Evolutionary conservation across 352 stramenopile species (phyloP).

Genomic region (Pythium apleroticum): DNA sequence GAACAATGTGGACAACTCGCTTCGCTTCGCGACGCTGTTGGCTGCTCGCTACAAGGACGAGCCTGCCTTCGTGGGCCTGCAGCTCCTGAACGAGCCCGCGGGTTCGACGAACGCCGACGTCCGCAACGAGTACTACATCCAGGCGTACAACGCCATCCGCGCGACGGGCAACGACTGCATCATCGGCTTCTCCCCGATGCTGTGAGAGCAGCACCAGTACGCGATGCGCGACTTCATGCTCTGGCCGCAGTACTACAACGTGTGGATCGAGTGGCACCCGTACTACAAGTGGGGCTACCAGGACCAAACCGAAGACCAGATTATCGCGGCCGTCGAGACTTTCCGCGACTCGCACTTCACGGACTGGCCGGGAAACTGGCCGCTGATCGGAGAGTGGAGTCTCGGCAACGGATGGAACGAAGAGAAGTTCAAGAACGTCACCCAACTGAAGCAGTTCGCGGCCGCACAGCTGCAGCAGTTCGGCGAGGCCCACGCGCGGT

Average conservation of each 20-base stretch:
- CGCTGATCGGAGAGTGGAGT: slow-evolving; percentile 58
- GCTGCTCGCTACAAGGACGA: slow-evolving; percentile 41
- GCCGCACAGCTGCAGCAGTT: slow-evolving; percentile 31
- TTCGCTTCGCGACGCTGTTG: slow-evolving; percentile 38
- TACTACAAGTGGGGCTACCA: slow-evolving; percentile 33
- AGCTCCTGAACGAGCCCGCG: slow-evolving; percentile 57
- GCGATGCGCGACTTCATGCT: slow-evolving; percentile 26
- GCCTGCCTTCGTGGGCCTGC: slow-evolving; percentile 47
- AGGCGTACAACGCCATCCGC: slow-evolving; percentile 41
- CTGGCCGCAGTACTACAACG: slow-evolving; percentile 22
- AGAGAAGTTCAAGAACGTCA: slow-evolving; percentile 23
- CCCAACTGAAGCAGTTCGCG: slow-evolving; percentile 32
- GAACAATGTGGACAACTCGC: slow-evolving; percentile 35
- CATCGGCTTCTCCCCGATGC: slow-evolving; percentile 15
- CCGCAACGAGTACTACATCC: slow-evolving; percentile 42
- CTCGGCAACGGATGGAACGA: slow-evolving; percentile 14
- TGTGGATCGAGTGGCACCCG: slow-evolving; percentile 33
- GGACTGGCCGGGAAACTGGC: slow-evolving; percentile 29
- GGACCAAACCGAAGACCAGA: slow-evolving; percentile 12
- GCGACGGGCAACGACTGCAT: slow-evolving; percentile 29
- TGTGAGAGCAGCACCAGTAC: slow-evolving; percentile 8
- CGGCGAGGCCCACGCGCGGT: slow-evolving; percentile 26
- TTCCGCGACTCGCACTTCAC: slow-evolving; percentile 20
- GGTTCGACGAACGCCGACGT: slow-evolving; percentile 17
- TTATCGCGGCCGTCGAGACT: slow-evolving; percentile 6